Evolutionary conservation across 257 asterid genomes (phyloP).

Genomic region (Thymus quinquecostatus): DNA sequence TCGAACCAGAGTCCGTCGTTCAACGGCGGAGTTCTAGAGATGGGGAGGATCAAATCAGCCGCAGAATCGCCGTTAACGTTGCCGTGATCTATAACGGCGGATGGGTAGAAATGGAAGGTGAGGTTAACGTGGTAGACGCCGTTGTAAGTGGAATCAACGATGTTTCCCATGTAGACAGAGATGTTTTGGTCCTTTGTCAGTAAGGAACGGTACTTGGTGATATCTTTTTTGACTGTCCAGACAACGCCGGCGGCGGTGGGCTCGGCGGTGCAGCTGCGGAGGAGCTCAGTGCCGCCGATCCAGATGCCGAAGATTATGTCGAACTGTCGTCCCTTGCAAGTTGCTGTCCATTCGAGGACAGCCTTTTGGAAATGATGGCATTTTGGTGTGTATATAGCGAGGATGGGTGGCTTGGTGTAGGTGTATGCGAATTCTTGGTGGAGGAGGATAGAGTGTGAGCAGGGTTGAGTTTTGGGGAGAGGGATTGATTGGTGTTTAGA

Average conservation of each 20-base stretch:
- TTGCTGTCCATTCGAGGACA: slow-evolving; percentile 75
- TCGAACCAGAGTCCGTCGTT: slow-evolving; percentile 84
- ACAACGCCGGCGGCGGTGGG: slow-evolving; percentile 55
- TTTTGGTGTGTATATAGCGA: slow-evolving; percentile 14
- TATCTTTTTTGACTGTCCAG: slow-evolving; percentile 74
- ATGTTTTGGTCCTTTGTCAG: too few relatives aligned
- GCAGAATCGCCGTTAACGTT: too few relatives aligned
- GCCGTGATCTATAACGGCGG: too few relatives aligned
- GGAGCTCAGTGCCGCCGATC: slow-evolving; percentile 85
- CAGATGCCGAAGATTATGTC: slow-evolving; percentile 81
- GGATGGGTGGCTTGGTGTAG: slow-evolving; percentile 48
- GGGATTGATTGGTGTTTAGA: slow-evolving; percentile 14
- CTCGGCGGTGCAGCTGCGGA: slow-evolving; percentile 88
- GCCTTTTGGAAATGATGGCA: slow-evolving; percentile 35
- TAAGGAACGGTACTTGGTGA: slow-evolving; percentile 25
- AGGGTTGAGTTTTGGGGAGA: slow-evolving; percentile 53
- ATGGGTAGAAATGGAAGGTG: too few relatives aligned
- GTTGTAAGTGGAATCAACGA: slow-evolving; percentile 46
- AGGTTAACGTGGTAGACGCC: too few relatives aligned
- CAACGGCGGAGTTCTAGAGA: slow-evolving; percentile 61
- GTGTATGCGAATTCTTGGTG: slow-evolving; percentile 62
- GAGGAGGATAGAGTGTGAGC: slow-evolving; percentile 45
- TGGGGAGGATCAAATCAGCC: slow-evolving; percentile 75
- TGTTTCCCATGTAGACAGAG: slow-evolving; percentile 25
- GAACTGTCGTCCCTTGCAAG: slow-evolving; percentile 78